These are phyloP conservation scores for Solanum corneliomulleri DNA, from an alignment of 257 asterid species.

Conservation along the genomic window DNA sequence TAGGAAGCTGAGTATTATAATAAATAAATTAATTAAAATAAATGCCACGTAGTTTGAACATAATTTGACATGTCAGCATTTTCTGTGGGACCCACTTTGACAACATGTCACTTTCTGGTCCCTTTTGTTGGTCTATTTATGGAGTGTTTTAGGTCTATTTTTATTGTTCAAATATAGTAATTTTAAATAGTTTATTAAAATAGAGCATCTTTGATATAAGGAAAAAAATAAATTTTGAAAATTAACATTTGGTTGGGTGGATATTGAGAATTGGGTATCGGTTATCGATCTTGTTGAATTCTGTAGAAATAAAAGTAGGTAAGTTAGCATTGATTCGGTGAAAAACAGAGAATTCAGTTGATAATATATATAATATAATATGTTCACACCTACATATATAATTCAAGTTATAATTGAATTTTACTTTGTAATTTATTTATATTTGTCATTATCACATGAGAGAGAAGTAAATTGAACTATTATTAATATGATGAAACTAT, in stretches of 20 bases:
- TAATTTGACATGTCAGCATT: not conserved
- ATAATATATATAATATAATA: too few relatives aligned
- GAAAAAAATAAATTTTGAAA: too few relatives aligned
- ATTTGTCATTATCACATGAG: too few relatives aligned
- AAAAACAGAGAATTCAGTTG: too few relatives aligned
- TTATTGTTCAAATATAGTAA: too few relatives aligned
- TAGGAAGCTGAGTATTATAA: not conserved
- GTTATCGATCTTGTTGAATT: fast-evolving
- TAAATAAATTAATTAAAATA: not conserved
- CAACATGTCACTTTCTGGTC: not conserved
- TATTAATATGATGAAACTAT: too few relatives aligned
- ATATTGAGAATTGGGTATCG: too few relatives aligned
- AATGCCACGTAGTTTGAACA: not conserved
- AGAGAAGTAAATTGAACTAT: too few relatives aligned
- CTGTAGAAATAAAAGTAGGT: fast-evolving
- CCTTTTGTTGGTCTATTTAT: not conserved
- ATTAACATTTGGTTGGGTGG: not conserved
- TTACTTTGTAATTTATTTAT: too few relatives aligned
- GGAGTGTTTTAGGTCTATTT: not conserved
- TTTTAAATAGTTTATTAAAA: too few relatives aligned
- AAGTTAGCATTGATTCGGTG: too few relatives aligned
- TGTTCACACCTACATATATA: not conserved
- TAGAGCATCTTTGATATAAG: too few relatives aligned
- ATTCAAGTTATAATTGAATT: not conserved
- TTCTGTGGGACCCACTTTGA: not conserved